Evolutionary conservation across 306 rosid species (phyloP), one percentile per base, ranked within the genome.

Genomic region (Bauhinia variegata): DNA sequence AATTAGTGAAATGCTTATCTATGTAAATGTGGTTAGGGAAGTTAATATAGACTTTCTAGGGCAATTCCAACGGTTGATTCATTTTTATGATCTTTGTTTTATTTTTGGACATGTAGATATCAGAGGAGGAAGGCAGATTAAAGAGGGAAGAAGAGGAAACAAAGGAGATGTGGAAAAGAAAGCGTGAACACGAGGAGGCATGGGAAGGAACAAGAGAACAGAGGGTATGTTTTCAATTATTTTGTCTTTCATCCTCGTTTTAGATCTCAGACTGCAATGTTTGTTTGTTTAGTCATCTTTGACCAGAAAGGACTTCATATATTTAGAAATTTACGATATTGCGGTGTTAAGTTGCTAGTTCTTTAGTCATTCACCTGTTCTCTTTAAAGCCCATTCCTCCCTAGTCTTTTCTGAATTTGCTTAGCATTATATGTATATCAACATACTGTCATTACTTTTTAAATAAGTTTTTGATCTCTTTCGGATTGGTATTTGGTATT

Each of bases 201-300:
- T 95, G 99, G 99, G 99, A 95, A 88, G 96, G 97, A 79, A 95
- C 99, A 54, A 84, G 99, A 80, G 99, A 95, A 69, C 15, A 90
- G 51, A 78, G 99, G 90, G 97, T 95, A 78, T 75, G 96, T 77
- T 68, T 80, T 82, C 71, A 48, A 11, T 54, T 55, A 48, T 70
- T 77, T 64, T 53, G 32, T 59, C 9, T 58, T 59, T 56, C 38
- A 53, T 55, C 39, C 39, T 19, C 48, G 32, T 51, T 62, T 37
- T 72, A 56, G 36, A 38, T 49, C 16, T 63, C 30, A 54, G 19
- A 72, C 62, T 18, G 68, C 50, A 44, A 61, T 39, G 8, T 57
- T 6, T 65, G 8, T 57, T 6, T 65, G 39, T 65, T 64, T 14
- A 54, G 46, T 52, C 11, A n/a, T 62, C 51, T 65, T 41, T 46